Percentiles rank a stretch among this genome's conserved stretches.
These are phyloP conservation scores for Punica granatum DNA, from an alignment of 345 rosid species.

Conservation along the genomic window DNA sequence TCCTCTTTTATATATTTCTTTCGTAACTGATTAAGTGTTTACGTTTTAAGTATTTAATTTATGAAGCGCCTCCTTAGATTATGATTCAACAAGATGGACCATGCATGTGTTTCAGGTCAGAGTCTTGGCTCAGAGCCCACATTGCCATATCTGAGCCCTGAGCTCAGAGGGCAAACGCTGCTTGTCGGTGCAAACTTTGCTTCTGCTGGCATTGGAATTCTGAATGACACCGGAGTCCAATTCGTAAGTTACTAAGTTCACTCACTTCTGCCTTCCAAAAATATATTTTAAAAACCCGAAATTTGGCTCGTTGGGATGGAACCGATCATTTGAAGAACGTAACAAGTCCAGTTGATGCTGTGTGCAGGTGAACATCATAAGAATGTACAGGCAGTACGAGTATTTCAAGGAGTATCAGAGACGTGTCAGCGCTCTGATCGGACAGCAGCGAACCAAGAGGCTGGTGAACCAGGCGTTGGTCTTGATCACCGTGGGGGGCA, in stretches of 20 bases:
- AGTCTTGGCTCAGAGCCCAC: constrained; percentile 46
- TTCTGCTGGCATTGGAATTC: constrained; percentile 78
- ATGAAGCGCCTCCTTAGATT: too few relatives aligned
- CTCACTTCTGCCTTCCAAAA: not conserved
- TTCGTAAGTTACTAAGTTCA: constrained; percentile 35
- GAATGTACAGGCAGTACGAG: constrained; percentile 52
- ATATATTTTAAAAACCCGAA: not conserved
- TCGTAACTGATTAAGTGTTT: too few relatives aligned
- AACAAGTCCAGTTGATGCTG: not conserved
- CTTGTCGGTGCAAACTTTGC: constrained; percentile 84
- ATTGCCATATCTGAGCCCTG: constrained; percentile 70
- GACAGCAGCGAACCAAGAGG: constrained; percentile 26
- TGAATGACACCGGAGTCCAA: constrained; percentile 59
- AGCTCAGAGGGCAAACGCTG: constrained; percentile 41
- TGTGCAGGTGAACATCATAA: constrained; percentile 51
- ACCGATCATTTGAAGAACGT: not conserved
- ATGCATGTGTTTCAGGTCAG: constrained; percentile 27
- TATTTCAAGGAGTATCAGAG: constrained; percentile 51
- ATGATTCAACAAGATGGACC: not conserved
- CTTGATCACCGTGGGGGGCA: constrained; percentile 51
- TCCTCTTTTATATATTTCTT: too few relatives aligned
- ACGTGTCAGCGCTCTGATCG: constrained; percentile 39
- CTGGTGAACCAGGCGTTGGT: constrained; percentile 47
- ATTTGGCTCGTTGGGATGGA: not conserved
- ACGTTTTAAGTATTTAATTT: not conserved